phyloP scores from a whole-genome alignment of 2,329 filamentous ascomycete species.

The Venturia asperata region DNA sequence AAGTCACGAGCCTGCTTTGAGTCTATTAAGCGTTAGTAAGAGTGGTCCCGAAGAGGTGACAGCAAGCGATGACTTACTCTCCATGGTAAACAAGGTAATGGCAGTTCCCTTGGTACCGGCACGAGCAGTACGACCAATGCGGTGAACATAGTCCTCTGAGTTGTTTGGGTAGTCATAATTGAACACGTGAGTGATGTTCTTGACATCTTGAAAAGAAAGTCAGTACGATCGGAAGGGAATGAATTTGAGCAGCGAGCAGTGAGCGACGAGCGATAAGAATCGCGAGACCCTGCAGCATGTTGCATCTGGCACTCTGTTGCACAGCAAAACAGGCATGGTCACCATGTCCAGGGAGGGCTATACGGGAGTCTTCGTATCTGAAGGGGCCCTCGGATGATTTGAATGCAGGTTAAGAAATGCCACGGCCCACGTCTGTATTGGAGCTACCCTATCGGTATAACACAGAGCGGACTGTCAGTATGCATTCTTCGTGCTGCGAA shows the following conservation, averaged over 20 bases:
- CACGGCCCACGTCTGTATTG: constrained; percentile 41
- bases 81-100: constrained; percentile 98
- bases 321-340: constrained; percentile 14
- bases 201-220: constrained; percentile 81
- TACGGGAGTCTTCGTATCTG: constrained; percentile 15
- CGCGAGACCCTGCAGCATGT: constrained; percentile 51
- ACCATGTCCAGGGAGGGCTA: constrained; percentile 19
- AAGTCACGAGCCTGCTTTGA: constrained; percentile 79
- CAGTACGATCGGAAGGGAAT: constrained; percentile 21
- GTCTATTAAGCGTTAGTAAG: constrained; percentile 36
- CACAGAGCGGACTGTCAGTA: constrained; percentile 71
- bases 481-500: constrained; percentile 63
- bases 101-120: constrained; percentile 86
- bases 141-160: constrained; percentile 63
- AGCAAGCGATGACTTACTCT: constrained; percentile 64
- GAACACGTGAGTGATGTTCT: constrained; percentile 99
- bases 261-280: constrained; percentile 23
- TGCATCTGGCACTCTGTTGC: constrained; percentile 50
- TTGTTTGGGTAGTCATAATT: constrained; percentile 99
- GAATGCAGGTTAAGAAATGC: constrained; percentile 75
- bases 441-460: constrained; percentile 55
- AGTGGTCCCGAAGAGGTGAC: constrained; percentile 11
- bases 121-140: constrained; percentile 62
- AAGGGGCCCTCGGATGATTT: constrained; percentile 63
- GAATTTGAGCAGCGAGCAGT: neutral